These are phyloP conservation scores for Raffaelea albimanens DNA, from an alignment of 2,329 filamentous ascomycete species.

Conservation along the genomic window DNA sequence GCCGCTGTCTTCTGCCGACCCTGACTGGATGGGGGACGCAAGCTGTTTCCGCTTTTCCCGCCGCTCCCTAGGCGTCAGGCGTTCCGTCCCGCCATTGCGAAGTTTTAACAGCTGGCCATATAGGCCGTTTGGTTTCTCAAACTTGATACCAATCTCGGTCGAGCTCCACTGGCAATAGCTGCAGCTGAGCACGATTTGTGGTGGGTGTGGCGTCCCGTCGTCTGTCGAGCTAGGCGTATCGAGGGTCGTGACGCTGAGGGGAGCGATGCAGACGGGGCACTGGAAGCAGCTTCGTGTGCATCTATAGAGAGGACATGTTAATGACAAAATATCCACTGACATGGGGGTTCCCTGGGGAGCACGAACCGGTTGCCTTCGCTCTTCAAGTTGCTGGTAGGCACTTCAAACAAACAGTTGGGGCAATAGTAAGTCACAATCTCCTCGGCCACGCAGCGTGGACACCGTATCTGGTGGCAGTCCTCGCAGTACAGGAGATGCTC, in stretches of 20 bases:
- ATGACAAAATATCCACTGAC: not conserved
- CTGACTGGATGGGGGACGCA: slow-evolving; percentile 13
- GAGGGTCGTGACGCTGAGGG: slow-evolving; percentile 64
- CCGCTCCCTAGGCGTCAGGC: slow-evolving; percentile 37
- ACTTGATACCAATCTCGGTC: slow-evolving; percentile 78
- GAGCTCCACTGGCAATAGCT: slow-evolving; percentile 91
- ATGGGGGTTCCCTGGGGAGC: not conserved
- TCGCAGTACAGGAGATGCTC: slow-evolving; percentile 95
- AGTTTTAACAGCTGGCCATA: slow-evolving; percentile 68
- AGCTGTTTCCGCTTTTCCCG: slow-evolving; percentile 44
- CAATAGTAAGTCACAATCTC: slow-evolving; percentile 95
- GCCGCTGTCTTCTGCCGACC: slow-evolving; percentile 2
- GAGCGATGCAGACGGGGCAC: slow-evolving; percentile 79
- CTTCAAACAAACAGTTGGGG: slow-evolving; percentile 90
- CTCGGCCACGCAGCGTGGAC: slow-evolving; percentile 81
- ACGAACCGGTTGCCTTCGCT: slow-evolving; percentile 83
- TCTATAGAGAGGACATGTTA: slow-evolving; percentile 30
- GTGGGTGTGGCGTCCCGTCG: slow-evolving; percentile 33
- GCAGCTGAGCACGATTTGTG: slow-evolving; percentile 55
- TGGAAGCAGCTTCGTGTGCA: slow-evolving; percentile 94
- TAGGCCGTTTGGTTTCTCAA: slow-evolving; percentile 83
- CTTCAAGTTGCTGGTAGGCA: slow-evolving; percentile 84
- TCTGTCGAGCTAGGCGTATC: slow-evolving; percentile 35
- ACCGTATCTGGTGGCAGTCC: slow-evolving; percentile 93
- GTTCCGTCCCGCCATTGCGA: slow-evolving; percentile 48